Evolutionary conservation across 148 eudicot genomes (phyloP), one percentile per base, ranked within the genome.

Genomic region (Persicaria maculosa): DNA sequence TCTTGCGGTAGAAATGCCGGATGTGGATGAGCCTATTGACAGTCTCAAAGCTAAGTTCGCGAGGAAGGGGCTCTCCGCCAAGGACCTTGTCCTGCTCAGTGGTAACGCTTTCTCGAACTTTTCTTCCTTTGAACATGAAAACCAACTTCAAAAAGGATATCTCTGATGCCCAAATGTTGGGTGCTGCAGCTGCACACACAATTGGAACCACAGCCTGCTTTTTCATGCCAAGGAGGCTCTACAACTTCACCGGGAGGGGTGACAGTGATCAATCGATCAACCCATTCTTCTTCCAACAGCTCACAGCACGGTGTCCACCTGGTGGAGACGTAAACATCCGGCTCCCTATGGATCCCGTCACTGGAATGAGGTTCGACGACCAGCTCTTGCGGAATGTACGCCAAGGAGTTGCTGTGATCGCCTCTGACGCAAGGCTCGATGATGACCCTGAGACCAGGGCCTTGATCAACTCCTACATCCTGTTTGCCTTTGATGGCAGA

Each of bases 201-300:
- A 85, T 88, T 19, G 91, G 91, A 36, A 88, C 87, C 25, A 80
- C 91, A 16, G 89, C 89, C 25, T 88, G 91, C 67, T 88, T 88
- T 84, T 88, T 88, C 86, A 84, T 88, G 85, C 81, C 78, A 48
- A 45, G 76, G 31, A 74, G 93, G 78, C 85, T 89, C 0, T 89
- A 89, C 88, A 77, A 80, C 20, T 86, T 85, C 70, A 12, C 68
- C 0, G 74, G 84, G 3, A 45, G 47, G n/a, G 86, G 90, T 6
- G 87, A 81, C 36, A 57, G 86, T 2, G 93, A 89, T 74, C 86
- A 88, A 20, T 68, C 90, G 9, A 87, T 89, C 46, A 76, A 80
- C 80, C 86, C 85, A 0, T 12, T 6, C 1, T 79, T 89, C 45
- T 78, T 85, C 0, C 90, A 84, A 16, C 82, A 86, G 71, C 59